Evolutionary conservation across 2,329 filamentous ascomycete genomes (phyloP), one percentile per base, ranked within the genome.

Genomic region (Trichoderma breve): DNA sequence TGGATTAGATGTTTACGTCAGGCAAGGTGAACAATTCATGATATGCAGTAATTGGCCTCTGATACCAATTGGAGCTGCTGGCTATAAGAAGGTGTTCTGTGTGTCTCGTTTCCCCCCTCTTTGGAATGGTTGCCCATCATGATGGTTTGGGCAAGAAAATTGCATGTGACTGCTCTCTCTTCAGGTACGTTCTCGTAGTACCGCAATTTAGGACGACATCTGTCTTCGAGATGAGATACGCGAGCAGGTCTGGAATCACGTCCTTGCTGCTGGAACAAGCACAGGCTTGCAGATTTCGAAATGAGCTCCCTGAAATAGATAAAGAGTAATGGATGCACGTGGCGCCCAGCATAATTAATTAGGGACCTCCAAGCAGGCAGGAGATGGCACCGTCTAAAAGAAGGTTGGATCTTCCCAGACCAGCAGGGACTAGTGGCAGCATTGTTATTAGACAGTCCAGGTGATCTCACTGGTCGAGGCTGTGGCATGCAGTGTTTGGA

Each of bases 181-280:
- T 34, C 18, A 60, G 57, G 57, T 60, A 34, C 55, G 26, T 58
- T 18, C 24, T 26, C 12, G 15, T 28, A 18, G 18, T 63, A 11
- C 24, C 21, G 34, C 58, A 26, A 51, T 26, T 8, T 18, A 39
- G 15, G 36, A 18, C 36, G 6, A 39, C 30, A 53, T 53, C 21
- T 62, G 36, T 21, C 6, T 36, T 34, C 6, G 36, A 70, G 57
- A 69, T 70, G 66, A 70, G 66, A 70, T 70, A 70, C 39, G 66
- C 66, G 66, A 70, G 66, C 43, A 53, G 60, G 66, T 34, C 21
- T 39, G 57, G 24, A 61, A n/a, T 70, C 28, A 51, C 4, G n/a
- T 61, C 26, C 57, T 57, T 26, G 32, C 57, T 34, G 24, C 43
- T 34, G 7, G n/a, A 18, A 34, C 21, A 51, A 32, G 55, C 47